These are phyloP conservation scores for Pestalotiopsis sp. DNA, from an alignment of 2,329 filamentous ascomycete species.

Conservation along the genomic window DNA sequence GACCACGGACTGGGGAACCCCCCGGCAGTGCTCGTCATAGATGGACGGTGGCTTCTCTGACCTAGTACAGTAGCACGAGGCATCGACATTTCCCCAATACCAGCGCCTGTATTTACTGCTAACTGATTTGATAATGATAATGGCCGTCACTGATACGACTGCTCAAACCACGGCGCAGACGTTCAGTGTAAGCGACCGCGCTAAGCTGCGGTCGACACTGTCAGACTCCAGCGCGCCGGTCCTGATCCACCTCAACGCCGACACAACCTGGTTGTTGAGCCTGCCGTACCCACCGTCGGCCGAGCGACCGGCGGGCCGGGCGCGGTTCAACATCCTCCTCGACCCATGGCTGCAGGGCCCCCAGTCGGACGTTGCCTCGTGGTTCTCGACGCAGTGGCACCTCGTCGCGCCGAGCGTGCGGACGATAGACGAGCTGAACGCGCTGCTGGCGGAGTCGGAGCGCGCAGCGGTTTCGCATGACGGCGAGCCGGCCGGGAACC, in stretches of 20 bases:
- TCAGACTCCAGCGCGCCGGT: constrained; percentile 34
- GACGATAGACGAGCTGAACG: constrained; percentile 58
- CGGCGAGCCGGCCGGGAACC: constrained; percentile 19
- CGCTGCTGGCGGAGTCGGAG: constrained; percentile 52
- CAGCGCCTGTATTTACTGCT: too few species aligned
- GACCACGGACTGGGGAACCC: not conserved
- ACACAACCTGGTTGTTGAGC: constrained; percentile 70
- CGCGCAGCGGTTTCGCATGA: constrained; percentile 2
- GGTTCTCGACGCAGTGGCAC: constrained; percentile 70
- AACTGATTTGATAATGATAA: not conserved
- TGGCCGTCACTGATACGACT: not conserved
- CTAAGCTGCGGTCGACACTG: constrained; percentile 6
- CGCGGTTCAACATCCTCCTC: constrained; percentile 66
- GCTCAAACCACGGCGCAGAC: not conserved
- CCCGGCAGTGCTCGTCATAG: not conserved
- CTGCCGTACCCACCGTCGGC: constrained; percentile 55
- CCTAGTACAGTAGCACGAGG: not conserved
- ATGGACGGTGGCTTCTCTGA: not conserved
- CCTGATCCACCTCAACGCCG: constrained; percentile 67
- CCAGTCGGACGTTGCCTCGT: constrained; percentile 64
- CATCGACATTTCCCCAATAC: too few species aligned
- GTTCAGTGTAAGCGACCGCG: constrained; percentile 10
- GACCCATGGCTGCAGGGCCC: constrained; percentile 67
- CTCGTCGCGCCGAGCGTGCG: constrained; percentile 54
- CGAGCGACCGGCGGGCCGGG: constrained; percentile 43